A percentile compares a stretch with the other conserved stretches of the same genome.
Conservation (phyloP, 2,329 filamentous ascomycete species). For the Diatrype stigma region DNA sequence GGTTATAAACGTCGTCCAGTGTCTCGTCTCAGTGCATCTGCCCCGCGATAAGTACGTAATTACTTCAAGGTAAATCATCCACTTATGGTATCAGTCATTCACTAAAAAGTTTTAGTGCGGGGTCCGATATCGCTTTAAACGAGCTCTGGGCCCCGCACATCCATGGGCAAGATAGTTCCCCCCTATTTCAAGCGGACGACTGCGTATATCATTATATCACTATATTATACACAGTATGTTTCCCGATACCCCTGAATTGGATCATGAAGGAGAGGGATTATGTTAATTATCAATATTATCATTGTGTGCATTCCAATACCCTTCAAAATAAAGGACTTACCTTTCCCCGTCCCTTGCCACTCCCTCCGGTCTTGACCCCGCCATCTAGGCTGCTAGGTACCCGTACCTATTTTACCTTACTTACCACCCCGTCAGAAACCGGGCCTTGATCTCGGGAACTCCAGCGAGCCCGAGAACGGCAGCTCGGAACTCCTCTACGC, state of each 20-base stretch:
- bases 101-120: background rate
- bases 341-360: background rate
- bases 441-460: background rate
- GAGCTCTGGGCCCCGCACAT: background rate
- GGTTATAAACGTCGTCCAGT: too few species aligned
- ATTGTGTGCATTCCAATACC: too few species aligned
- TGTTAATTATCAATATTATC: too few species aligned
- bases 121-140: background rate
- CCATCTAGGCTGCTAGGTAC: too few species aligned
- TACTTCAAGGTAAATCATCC: background rate
- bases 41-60: too few species aligned
- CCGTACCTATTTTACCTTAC: background rate
- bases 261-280: too few species aligned
- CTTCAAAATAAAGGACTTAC: background rate
- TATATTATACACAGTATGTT: background rate
- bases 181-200: background rate
- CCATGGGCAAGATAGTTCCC: too few species aligned
- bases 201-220: background rate
- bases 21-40: too few species aligned
- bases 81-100: background rate
- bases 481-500: background rate
- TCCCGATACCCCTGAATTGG: too few species aligned
- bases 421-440: background rate
- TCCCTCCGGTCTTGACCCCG: too few species aligned
- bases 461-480: background rate